Evolutionary conservation across 2,329 filamentous ascomycete genomes (phyloP).

Genomic region (Chrysoporthe cubensis): DNA sequence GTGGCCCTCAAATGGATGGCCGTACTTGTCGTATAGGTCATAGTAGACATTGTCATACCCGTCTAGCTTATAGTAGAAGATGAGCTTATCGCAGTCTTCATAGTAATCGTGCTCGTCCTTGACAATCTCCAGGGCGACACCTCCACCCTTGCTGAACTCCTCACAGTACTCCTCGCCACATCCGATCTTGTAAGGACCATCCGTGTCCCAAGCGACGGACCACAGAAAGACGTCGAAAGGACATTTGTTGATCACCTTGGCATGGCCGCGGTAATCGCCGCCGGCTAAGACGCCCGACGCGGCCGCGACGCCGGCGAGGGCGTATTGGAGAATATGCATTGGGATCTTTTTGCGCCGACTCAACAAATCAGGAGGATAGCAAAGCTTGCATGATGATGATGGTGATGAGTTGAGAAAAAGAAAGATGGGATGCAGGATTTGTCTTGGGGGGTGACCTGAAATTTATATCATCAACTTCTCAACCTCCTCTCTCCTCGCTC

Average conservation of each 20-base stretch:
- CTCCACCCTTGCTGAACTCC: slow-evolving; percentile 17
- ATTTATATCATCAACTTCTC: too few relatives aligned
- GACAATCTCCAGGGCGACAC: slow-evolving; percentile 22
- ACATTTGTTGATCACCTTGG: slow-evolving; percentile 25
- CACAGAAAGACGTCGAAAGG: slow-evolving; percentile 23
- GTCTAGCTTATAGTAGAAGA: slow-evolving; percentile 26
- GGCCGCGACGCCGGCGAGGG: slow-evolving; percentile 20
- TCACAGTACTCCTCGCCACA: slow-evolving; percentile 23
- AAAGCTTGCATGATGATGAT: neutral
- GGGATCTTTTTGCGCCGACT: neutral
- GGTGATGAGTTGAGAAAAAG: neutral
- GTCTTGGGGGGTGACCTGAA: too few relatives aligned
- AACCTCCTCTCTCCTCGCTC: too few relatives aligned
- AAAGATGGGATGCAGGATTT: neutral
- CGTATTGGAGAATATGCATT: slow-evolving; percentile 14
- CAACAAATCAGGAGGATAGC: neutral
- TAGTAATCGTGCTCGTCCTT: slow-evolving; percentile 12
- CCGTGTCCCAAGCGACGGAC: slow-evolving; percentile 24
- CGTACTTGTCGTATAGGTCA: slow-evolving; percentile 24
- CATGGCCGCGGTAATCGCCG: slow-evolving; percentile 11
- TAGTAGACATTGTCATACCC: slow-evolving; percentile 13
- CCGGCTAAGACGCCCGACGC: slow-evolving; percentile 15
- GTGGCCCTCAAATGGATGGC: slow-evolving; percentile 21
- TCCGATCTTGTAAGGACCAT: slow-evolving; percentile 24
- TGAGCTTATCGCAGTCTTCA: slow-evolving; percentile 20